Percentiles rank a stretch among this genome's conserved stretches.
phyloP scores from a whole-genome alignment of 2,329 filamentous ascomycete genomes.

The Diaporthe vaccinii region DNA sequence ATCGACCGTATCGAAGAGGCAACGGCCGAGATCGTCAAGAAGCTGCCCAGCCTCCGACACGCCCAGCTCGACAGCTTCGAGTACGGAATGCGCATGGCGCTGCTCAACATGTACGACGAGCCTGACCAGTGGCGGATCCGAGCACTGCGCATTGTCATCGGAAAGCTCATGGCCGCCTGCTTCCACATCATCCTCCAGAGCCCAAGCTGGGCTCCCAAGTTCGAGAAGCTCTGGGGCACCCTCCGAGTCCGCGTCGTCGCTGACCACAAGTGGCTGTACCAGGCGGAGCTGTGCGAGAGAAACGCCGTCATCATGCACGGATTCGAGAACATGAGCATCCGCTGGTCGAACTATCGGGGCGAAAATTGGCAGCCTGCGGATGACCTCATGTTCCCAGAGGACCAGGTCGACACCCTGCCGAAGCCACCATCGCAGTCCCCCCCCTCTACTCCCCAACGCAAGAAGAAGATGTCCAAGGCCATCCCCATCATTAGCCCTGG shows the following conservation, averaged over 20 bases:
- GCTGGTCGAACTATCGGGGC: conserved; percentile 22
- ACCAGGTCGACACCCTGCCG: neutral
- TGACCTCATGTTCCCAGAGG: conserved; percentile 25
- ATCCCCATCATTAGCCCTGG: conserved; percentile 29
- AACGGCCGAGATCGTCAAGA: conserved; percentile 59
- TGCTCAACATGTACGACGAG: conserved; percentile 47
- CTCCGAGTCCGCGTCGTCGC: conserved; percentile 25
- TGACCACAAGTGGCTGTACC: conserved; percentile 39
- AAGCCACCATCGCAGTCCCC: neutral
- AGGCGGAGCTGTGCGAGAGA: conserved; percentile 12
- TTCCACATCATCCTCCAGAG: conserved; percentile 45
- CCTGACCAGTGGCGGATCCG: conserved; percentile 40
- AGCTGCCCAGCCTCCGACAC: conserved; percentile 32
- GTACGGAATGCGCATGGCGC: conserved; percentile 43
- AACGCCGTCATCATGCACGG: conserved; percentile 27
- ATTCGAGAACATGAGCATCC: conserved; percentile 31
- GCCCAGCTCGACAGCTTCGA: conserved; percentile 43
- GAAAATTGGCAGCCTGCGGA: conserved; percentile 31
- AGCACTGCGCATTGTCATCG: conserved; percentile 45
- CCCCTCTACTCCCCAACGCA: neutral
- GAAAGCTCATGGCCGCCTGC: conserved; percentile 44
- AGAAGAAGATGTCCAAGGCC: conserved; percentile 35
- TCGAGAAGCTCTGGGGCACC: conserved; percentile 19
- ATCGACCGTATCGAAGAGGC: conserved; percentile 69
- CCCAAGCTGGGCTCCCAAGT: conserved; percentile 35